Base-by-base conservation (phyloP, 225 moss, liverwort and hornwort genomes). In the Sphagnum contortum region DNA sequence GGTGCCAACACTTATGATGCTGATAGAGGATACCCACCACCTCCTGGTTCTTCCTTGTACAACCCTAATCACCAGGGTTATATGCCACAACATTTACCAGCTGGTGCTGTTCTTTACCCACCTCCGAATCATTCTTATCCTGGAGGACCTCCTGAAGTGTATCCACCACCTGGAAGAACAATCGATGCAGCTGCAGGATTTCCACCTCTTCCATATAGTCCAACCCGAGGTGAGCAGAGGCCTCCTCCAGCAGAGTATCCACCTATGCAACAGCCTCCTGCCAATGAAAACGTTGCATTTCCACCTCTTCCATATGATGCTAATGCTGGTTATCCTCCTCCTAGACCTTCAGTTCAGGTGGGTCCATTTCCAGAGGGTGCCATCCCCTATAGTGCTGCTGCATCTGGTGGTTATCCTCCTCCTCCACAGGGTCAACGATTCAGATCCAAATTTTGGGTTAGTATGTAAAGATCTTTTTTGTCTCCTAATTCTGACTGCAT, bases 291-390 rank as follows among this genome's bases (percentile, higher is more conserved):
- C 12, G 60, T 57, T 4, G 47, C 10, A 4, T 83, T 70, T 48
- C 83, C 83, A 58, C 77, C 79, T 59, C 55, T 65, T 69, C 75
- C 78, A 6, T 80, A 73, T 14, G 80, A 80, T 57, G 76, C 83
- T 29, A 69, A 44, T 4, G 59, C 0, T 9, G 65, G 12, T 0
- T 62, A 3, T 52, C 50, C 3, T 0, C 0, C 45, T 4, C 55
- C 66, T 63, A 52, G 59, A 5, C 71, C 71, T 52, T 67, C 72
- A 3, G 60, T 6, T 53, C 61, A 45, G n/a, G 12, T 71, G 48
- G 69, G 60, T 64, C 74, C 74, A 50, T 67, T 80, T 55, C 46
- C 56, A 12, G 70, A 52, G 7, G 13, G 68, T 9, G 29, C 29
- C 29, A 29, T 29, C 29, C 74, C 64, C n/a, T 83, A 80, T 45